phyloP scores from a whole-genome alignment of 768 basidiomycete species.

The Phylloporus sp. region DNA sequence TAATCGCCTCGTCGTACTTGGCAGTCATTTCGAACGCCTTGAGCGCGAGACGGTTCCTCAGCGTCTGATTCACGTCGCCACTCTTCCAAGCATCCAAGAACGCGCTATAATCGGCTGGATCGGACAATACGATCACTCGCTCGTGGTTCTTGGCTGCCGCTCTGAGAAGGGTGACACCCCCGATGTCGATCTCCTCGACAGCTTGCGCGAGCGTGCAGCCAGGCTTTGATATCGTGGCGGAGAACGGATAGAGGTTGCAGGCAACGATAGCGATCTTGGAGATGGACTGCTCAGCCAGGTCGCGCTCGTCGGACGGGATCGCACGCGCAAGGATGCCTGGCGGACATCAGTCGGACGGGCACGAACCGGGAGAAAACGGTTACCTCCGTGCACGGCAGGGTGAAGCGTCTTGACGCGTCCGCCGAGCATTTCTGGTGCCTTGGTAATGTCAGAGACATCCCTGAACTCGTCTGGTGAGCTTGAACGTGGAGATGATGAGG shows the following conservation, averaged over 20 bases:
- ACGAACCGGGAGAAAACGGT: constrained; percentile 8
- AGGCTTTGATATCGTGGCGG: constrained; percentile 82
- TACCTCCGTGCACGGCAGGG: constrained; percentile 96
- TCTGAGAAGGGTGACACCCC: constrained; percentile 94
- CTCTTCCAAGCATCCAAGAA: constrained; percentile 76
- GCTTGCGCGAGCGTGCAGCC: constrained; percentile 88
- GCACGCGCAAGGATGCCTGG: constrained; percentile 91
- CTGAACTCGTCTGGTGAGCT: constrained; percentile 39
- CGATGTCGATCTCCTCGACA: constrained; percentile 98
- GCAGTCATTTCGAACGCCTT: constrained; percentile 99
- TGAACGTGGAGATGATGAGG: not conserved
- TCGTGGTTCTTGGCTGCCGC: constrained; percentile 99
- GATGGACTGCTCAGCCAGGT: constrained; percentile 80
- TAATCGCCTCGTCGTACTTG: constrained; percentile 91
- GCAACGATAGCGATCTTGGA: constrained; percentile 94
- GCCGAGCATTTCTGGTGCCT: constrained; percentile 98
- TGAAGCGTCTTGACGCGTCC: constrained; percentile 98
- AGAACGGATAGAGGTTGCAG: constrained; percentile 98
- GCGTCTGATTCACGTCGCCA: constrained; percentile 67
- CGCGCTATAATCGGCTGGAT: constrained; percentile 80
- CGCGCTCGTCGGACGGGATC: constrained; percentile 85
- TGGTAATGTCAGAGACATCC: constrained; percentile 96
- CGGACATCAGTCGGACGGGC: not conserved
- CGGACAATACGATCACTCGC: constrained; percentile 84
- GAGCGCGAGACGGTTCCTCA: constrained; percentile 80